These are phyloP conservation scores for Starmerella ratchasimensis DNA, from an alignment of 805 yeast genomes.

Conservation along the genomic window DNA sequence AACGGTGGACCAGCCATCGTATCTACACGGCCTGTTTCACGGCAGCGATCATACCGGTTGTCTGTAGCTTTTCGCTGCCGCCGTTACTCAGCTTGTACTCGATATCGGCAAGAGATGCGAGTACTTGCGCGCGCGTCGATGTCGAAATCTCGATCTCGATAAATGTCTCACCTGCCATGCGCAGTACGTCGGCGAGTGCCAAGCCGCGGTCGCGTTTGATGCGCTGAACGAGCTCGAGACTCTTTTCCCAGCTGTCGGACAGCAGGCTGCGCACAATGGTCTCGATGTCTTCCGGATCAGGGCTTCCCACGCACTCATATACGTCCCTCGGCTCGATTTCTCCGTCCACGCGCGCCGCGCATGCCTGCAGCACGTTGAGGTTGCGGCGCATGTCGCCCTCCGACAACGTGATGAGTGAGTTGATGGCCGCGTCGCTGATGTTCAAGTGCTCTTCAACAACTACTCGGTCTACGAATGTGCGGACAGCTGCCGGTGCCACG, in stretches of 20 bases:
- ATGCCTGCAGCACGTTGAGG: constrained; percentile 84
- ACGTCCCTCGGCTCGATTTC: constrained; percentile 62
- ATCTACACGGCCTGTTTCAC: constrained; percentile 27
- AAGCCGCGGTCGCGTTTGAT: constrained; percentile 65
- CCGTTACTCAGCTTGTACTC: constrained; percentile 89
- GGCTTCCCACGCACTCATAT: constrained; percentile 91
- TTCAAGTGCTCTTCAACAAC: constrained; percentile 51
- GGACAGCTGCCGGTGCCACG: constrained; percentile 50
- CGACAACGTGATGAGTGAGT: constrained; percentile 56
- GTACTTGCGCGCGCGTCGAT: constrained; percentile 46
- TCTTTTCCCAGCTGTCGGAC: constrained; percentile 77
- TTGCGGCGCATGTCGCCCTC: constrained; percentile 96
- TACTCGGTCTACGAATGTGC: constrained; percentile 53
- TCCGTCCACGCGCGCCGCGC: constrained; percentile 57
- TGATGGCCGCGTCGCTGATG: constrained; percentile 44
- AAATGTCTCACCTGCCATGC: constrained; percentile 60
- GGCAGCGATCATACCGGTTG: constrained; percentile 80
- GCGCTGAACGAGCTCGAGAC: constrained; percentile 50
- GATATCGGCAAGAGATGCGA: constrained; percentile 66
- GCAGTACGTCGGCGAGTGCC: constrained; percentile 74
- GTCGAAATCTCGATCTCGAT: constrained; percentile 53
- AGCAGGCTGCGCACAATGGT: constrained; percentile 61
- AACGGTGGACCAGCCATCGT: background rate
- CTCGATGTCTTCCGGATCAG: constrained; percentile 75
- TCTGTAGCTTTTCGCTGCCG: constrained; percentile 79